phyloP scores from a whole-genome alignment of 257 asterid species.

The Ophiorrhiza pumila region DNA sequence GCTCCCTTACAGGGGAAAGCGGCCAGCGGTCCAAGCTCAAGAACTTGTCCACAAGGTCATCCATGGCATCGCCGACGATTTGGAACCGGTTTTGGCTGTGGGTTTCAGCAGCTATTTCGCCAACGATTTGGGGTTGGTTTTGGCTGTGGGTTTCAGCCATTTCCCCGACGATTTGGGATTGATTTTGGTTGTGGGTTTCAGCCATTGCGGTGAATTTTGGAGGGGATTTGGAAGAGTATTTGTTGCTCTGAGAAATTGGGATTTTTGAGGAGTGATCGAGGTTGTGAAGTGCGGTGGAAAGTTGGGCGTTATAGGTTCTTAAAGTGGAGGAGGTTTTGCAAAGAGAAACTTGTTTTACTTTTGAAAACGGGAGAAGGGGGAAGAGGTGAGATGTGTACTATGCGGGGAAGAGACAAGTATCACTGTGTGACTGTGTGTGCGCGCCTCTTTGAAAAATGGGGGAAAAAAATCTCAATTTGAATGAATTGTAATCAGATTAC shows the following conservation, averaged over 20 bases:
- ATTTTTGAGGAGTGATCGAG: background rate
- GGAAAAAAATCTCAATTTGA: too few species aligned
- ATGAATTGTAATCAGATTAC: too few species aligned
- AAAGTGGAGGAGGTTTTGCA: background rate
- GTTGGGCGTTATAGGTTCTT: background rate
- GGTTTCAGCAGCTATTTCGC: too few species aligned
- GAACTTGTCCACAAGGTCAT: slow-evolving; percentile 43
- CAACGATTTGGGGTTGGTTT: too few species aligned
- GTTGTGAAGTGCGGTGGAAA: background rate
- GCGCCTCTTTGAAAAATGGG: too few species aligned
- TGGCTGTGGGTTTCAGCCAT: too few species aligned
- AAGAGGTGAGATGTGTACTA: too few species aligned
- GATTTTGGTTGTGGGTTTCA: slow-evolving; percentile 19
- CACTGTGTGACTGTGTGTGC: too few species aligned
- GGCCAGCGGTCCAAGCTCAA: slow-evolving; percentile 47
- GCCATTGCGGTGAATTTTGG: slow-evolving; percentile 23
- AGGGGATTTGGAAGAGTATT: background rate
- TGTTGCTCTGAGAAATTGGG: background rate
- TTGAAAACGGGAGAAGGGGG: slow-evolving; percentile 4
- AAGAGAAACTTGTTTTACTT: background rate
- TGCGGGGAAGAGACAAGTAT: too few species aligned
- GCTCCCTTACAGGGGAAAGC: slow-evolving; percentile 7
- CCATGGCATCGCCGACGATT: background rate
- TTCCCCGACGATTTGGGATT: too few species aligned
- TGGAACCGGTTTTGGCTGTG: background rate